Evolutionary conservation across 2,329 filamentous ascomycete genomes (phyloP), one percentile per base, ranked within the genome.

Genomic region (Graphilbum sp.): DNA sequence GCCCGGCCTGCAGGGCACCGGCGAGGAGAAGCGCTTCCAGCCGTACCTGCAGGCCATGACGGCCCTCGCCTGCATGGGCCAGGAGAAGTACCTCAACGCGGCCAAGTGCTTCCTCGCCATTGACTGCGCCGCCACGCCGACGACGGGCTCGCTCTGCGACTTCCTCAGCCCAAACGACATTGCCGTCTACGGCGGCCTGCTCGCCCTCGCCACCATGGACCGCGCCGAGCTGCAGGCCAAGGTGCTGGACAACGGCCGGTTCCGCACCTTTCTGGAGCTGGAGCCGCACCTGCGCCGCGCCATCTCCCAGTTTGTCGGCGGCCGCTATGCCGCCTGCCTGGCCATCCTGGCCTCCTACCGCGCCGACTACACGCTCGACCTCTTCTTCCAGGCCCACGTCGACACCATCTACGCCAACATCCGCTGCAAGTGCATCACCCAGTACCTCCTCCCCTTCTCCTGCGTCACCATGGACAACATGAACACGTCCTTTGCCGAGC

Each of bases 221-320:
- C 75, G 90, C 35, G 63, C 67, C 8, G 75, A 84, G 43, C 66
- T 98, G 18, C 80, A 90, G 54, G 62, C 59, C 6, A 65, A 66
- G 7, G 85, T 96, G 3, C 70, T 98, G 1, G 83, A 90, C 29
- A 93, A 85, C 52, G 63, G 64, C 25, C 64, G 68, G 11, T 98
- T 98, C 62, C 79, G 90, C 37, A 75, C 72, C 34, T 94, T 90
- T 53, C 70, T 98, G 13, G 90, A 96, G 55, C 69, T 92, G 1
- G 90, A 96, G 57, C 86, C 88, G 4, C 88, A 96, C 51, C 81
- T 98, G 44, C 82, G 90, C 45, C 87, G 87, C 41, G 88, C 90
- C 12, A 81, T 98, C 48, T 74, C 73, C 8, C 78, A 84, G 53
- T 98, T 95, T 60, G 84, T 88, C 49, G 85, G 81, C 47, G 85